Evolutionary conservation across 73 alveolate genomes (phyloP).

Genomic region (Diophrys appendiculata): DNA sequence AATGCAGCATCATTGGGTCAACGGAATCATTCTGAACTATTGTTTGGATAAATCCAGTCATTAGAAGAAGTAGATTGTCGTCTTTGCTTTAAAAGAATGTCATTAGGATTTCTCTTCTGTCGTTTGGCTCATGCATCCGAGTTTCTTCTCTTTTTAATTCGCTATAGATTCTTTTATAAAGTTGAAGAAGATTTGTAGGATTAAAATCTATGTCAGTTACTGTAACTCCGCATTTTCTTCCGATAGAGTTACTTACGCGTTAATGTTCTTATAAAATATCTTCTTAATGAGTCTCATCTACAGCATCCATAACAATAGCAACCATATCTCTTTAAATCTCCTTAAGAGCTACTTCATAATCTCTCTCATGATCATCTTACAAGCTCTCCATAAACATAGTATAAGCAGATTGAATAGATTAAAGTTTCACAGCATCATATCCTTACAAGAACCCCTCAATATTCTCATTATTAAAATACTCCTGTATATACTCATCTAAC

Average conservation of each 20-base stretch:
- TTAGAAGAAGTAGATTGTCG: not conserved
- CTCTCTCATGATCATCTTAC: slow-evolving; percentile 12
- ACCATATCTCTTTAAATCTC: not conserved
- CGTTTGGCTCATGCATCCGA: not conserved
- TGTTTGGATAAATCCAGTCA: not conserved
- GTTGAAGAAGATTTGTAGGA: not conserved
- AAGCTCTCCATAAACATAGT: not conserved
- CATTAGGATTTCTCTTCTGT: not conserved
- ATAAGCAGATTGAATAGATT: slow-evolving; percentile 1
- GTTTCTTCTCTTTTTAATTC: too few species aligned
- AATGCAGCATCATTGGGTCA: not conserved
- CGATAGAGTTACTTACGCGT: slow-evolving; percentile 5
- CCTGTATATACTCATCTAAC: not conserved
- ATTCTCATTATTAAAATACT: too few species aligned
- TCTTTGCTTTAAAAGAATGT: not conserved
- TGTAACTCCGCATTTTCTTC: slow-evolving; percentile 4
- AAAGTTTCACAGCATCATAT: too few species aligned
- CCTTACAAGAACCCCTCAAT: too few species aligned
- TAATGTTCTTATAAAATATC: not conserved
- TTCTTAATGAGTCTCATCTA: not conserved
- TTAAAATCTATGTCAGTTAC: not conserved
- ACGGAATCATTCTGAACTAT: not conserved
- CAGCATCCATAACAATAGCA: not conserved
- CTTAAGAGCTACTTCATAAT: not conserved
- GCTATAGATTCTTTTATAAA: too few species aligned